Percentiles rank a stretch among this genome's conserved stretches.
Conservation (phyloP, 2,329 filamentous ascomycete genomes). For the Monosporascus sp. region DNA sequence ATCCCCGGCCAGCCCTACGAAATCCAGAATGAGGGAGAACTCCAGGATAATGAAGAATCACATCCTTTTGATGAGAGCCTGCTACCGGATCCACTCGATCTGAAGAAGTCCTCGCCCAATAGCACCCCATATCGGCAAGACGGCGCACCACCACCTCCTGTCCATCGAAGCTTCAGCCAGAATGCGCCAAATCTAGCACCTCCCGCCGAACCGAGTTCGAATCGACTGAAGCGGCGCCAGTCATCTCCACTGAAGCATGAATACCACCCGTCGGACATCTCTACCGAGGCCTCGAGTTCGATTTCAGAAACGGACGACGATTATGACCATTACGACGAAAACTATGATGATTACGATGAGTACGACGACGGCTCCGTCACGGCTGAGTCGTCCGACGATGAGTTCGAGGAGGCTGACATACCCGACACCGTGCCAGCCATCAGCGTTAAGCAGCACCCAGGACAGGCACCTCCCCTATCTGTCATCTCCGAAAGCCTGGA, state of each 20-base stretch:
- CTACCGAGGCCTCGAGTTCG: slow-evolving; percentile 37
- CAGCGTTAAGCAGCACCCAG: slow-evolving; percentile 43
- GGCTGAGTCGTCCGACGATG: slow-evolving; percentile 45
- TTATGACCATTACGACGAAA: background rate
- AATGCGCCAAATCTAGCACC: slow-evolving; percentile 35
- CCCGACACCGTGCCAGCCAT: slow-evolving; percentile 55
- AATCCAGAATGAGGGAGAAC: slow-evolving; percentile 6
- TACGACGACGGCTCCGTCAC: slow-evolving; percentile 41
- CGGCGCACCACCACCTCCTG: slow-evolving; percentile 51
- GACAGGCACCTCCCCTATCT: slow-evolving; percentile 29
- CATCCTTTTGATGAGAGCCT: slow-evolving; percentile 31
- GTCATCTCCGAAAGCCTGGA: slow-evolving; percentile 39
- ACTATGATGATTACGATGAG: slow-evolving; percentile 35
- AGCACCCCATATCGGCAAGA: slow-evolving; percentile 42
- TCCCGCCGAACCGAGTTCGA: slow-evolving; percentile 41
- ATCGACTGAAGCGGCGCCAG: slow-evolving; percentile 60
- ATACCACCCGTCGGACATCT: slow-evolving; percentile 77
- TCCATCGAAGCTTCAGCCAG: slow-evolving; percentile 43
- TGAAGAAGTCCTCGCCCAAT: slow-evolving; percentile 29
- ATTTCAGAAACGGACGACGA: slow-evolving; percentile 40
- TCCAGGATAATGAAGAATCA: slow-evolving; percentile 7
- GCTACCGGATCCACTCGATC: slow-evolving; percentile 32
- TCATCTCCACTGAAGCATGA: slow-evolving; percentile 97
- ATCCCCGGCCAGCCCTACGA: slow-evolving; percentile 6
- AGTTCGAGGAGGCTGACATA: slow-evolving; percentile 56